These are phyloP conservation scores for Linaria vulgaris DNA, from an alignment of 257 asterid species.

Conservation along the genomic window DNA sequence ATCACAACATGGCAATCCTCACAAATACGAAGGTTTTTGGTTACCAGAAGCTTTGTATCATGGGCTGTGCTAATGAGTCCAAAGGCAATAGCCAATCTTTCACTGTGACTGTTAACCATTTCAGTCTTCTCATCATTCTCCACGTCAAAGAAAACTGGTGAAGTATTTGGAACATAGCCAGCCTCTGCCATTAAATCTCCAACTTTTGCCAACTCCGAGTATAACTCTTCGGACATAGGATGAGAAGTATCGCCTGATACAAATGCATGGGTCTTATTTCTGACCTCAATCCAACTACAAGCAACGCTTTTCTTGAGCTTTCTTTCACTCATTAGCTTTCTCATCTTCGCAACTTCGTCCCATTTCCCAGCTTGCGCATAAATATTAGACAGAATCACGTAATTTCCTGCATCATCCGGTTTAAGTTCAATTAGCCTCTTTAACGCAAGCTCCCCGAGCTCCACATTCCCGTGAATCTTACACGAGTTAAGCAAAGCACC, in stretches of 20 bases:
- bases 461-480: conserved; percentile 53
- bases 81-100: conserved; percentile 62
- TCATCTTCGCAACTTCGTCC: conserved; percentile 54
- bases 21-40: conserved; percentile 58
- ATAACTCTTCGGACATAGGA: conserved; percentile 48
- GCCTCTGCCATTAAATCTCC: conserved; percentile 45
- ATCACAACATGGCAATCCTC: conserved; percentile 67
- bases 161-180: conserved; percentile 49
- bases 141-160: conserved; percentile 60
- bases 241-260: conserved; percentile 60
- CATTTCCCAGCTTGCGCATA: conserved; percentile 69
- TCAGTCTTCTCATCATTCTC: conserved; percentile 58
- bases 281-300: conserved; percentile 66
- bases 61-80: conserved; percentile 58
- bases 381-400: conserved; percentile 53
- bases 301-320: conserved; percentile 51
- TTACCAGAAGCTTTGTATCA: conserved; percentile 48
- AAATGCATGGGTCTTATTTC: conserved; percentile 51
- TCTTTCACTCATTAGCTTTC: conserved; percentile 46
- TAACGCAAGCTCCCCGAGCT: conserved; percentile 53
- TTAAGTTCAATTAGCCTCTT: conserved; percentile 50
- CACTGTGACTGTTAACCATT: conserved; percentile 54
- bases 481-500: conserved; percentile 67
- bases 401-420: conserved; percentile 60
- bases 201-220: conserved; percentile 43